Percentiles rank a stretch among this genome's conserved stretches.
phyloP scores from a whole-genome alignment of 148 eudicot species.

The Rhododendron vialii region DNA sequence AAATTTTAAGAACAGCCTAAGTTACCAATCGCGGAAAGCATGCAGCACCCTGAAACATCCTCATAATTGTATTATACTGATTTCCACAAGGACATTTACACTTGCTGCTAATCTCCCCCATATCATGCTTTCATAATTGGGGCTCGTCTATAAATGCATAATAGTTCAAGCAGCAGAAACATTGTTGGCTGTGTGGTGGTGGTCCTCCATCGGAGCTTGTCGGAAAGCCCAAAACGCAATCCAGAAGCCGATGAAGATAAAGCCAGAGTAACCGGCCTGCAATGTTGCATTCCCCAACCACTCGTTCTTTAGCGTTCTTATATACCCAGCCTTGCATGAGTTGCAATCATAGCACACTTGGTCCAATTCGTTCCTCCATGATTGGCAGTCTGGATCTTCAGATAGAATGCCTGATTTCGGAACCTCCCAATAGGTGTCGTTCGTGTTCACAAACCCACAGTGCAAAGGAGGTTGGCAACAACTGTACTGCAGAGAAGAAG shows the following conservation, averaged over 20 bases:
- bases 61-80: no score
- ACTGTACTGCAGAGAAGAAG: neutral
- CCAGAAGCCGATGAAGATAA: neutral
- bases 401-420: neutral
- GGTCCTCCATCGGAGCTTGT: neutral
- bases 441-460: constrained; percentile 5
- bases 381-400: neutral
- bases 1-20: no score
- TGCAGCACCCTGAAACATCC: no score
- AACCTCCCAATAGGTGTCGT: constrained; percentile 9
- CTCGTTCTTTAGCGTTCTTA: neutral
- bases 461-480: constrained; percentile 13
- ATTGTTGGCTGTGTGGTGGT: neutral
- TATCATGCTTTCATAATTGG: neutral
- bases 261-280: neutral
- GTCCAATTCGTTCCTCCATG: neutral
- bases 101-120: neutral
- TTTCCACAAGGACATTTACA: neutral
- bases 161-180: neutral
- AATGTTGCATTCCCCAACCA: neutral
- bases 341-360: constrained; percentile 4
- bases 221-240: neutral
- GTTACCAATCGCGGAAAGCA: no score
- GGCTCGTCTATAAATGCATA: neutral
- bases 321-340: constrained; percentile 8